Base-by-base conservation (phyloP, 2,329 filamentous ascomycete species). In the Colletotrichum sp. region DNA sequence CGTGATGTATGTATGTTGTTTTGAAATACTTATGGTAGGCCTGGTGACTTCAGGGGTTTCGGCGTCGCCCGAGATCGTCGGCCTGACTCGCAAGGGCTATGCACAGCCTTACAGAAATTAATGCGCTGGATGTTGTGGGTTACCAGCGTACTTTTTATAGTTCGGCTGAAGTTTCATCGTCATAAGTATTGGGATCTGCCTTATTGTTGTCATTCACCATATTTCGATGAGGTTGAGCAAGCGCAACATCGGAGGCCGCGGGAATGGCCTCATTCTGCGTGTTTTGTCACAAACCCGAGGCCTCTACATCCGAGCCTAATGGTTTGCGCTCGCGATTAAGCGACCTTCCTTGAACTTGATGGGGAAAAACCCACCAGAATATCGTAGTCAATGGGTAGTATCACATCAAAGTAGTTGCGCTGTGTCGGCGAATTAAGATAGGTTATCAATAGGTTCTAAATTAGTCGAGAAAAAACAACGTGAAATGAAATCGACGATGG, bases 51-150 rank as follows among this genome's bases (percentile, higher is more conserved):
- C 28, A 59, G 21, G 60, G 48, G 48, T 28, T 16, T 60, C 70
- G 55, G 34, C 21, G 52, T 16, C n/a, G 48, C 21, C 71, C 39
- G 55, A 55, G 7, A 30, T 28, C 30, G 18, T 18, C 32, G 66
- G 64, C 7, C 36, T 73, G 36, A 73, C 64, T 55, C 52, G 55
- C 14, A 36, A 2, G 21, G 18, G n/a, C 55, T n/a, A 21, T 26
- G 55, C 64, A 72, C 39, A 72, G 55, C 64, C 70, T 28, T 68
- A 73, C 64, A 14, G 28, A 63, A 13, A 36, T 68, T 73, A 63
- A 73, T 73, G 71, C 71, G 13, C 14, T 28, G 16, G 36, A 26
- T 24, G 36, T 21, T n/a, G 36, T 36, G 64, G 36, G 10, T 5
- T 59, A 12, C n/a, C 52, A 39, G 8, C 18, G 28, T 30, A 14